Percentiles rank a stretch among this genome's conserved stretches.
Evolutionary conservation across 768 basidiomycete genomes (phyloP).

Genomic region (Coprinopsis marcescibilis): DNA sequence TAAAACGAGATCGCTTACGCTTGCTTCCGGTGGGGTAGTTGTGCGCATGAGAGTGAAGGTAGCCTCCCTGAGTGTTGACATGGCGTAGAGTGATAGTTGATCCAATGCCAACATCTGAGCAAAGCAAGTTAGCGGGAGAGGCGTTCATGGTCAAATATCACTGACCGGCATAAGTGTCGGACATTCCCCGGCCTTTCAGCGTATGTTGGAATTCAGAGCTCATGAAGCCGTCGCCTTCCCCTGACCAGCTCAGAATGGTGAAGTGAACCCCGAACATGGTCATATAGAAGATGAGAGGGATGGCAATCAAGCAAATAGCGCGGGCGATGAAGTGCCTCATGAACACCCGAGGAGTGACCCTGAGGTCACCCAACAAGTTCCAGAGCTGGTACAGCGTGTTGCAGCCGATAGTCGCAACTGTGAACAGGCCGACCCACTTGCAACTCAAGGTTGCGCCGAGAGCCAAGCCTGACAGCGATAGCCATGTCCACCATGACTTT

Average conservation of each 20-base stretch:
- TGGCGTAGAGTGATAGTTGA: constrained; percentile 83
- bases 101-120: constrained; percentile 75
- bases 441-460: constrained; percentile 91
- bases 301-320: constrained; percentile 79
- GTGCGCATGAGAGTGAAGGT: constrained; percentile 91
- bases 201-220: constrained; percentile 99
- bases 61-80: constrained; percentile 97
- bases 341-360: constrained; percentile 70
- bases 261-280: constrained; percentile 96
- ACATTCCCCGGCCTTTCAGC: constrained; percentile 82
- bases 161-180: constrained; percentile 85
- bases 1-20: constrained; percentile 42
- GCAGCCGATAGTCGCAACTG: constrained; percentile 88
- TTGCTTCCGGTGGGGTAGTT: constrained; percentile 86
- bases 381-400: constrained; percentile 85
- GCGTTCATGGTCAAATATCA: background rate
- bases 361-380: constrained; percentile 81
- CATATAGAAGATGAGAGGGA: constrained; percentile 92
- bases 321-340: constrained; percentile 83
- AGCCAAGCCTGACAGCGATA: constrained; percentile 77
- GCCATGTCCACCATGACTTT: constrained; percentile 88
- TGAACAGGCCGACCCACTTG: constrained; percentile 99
- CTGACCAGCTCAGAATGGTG: constrained; percentile 78
- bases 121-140: background rate
- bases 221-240: constrained; percentile 99